These are phyloP conservation scores for Penicillium sp. DNA, from an alignment of 2,329 filamentous ascomycete genomes.

Conservation along the genomic window DNA sequence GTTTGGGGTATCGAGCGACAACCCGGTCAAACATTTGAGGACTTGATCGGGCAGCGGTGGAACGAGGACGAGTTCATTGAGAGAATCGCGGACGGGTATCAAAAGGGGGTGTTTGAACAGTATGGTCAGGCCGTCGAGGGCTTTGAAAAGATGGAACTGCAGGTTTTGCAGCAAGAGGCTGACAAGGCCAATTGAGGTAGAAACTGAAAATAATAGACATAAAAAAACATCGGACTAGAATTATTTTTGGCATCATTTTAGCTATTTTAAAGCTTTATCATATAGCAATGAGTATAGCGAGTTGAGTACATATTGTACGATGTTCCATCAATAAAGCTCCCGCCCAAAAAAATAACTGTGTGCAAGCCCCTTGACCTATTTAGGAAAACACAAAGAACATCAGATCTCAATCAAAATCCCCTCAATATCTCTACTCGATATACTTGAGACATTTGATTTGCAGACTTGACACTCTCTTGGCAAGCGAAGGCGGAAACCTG, in stretches of 20 bases:
- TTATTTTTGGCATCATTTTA: background rate
- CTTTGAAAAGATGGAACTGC: constrained; percentile 73
- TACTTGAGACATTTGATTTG: background rate
- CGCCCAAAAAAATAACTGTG: background rate
- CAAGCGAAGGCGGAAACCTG: constrained; percentile 25
- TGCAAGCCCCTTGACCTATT: constrained; percentile 25
- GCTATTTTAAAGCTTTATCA: background rate
- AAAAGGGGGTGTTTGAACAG: constrained; percentile 67
- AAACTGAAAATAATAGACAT: background rate
- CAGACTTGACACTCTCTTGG: background rate
- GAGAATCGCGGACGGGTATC: constrained; percentile 80
- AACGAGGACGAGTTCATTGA: constrained; percentile 78
- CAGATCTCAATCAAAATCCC: background rate
- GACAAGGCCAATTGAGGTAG: background rate
- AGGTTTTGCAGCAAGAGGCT: constrained; percentile 54
- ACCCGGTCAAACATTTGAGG: constrained; percentile 75
- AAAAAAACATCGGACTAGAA: background rate
- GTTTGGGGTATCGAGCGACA: constrained; percentile 81
- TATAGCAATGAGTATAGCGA: background rate
- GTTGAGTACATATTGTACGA: background rate
- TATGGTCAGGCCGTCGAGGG: constrained; percentile 76
- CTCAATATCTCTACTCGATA: background rate
- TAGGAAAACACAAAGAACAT: constrained; percentile 8
- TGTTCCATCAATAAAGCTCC: background rate
- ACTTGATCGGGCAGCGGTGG: constrained; percentile 81